A percentile compares a stretch with the other conserved stretches of the same genome.
Evolutionary conservation across 1,284 basidiomycete genomes (phyloP).

Genomic region (Moesziomyces antarcticus): DNA sequence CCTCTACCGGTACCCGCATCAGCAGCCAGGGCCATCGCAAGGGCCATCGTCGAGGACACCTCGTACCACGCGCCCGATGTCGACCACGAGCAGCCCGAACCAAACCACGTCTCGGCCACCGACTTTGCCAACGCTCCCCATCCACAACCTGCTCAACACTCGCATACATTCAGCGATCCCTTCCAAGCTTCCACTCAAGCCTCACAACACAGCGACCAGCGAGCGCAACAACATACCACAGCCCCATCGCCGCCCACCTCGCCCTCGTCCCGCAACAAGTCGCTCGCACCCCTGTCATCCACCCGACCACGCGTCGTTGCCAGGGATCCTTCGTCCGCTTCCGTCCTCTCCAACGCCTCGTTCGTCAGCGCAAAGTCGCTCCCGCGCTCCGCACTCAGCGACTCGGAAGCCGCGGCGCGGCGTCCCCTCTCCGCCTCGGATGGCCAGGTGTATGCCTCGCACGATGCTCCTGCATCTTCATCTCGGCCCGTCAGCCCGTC

Average conservation of each 20-base stretch:
- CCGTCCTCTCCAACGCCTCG: slow-evolving; percentile 34
- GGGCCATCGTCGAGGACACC: slow-evolving; percentile 40
- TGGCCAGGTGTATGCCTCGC: neutral
- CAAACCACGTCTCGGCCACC: slow-evolving; percentile 8
- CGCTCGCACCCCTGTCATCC: slow-evolving; percentile 1
- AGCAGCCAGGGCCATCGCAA: slow-evolving; percentile 35
- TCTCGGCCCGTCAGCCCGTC: slow-evolving; percentile 20
- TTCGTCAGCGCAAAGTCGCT: slow-evolving; percentile 45
- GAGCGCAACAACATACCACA: neutral
- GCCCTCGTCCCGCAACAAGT: slow-evolving; percentile 2
- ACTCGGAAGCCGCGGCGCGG: slow-evolving; percentile 25
- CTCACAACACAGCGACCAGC: neutral
- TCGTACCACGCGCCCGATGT: neutral
- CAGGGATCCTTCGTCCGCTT: slow-evolving; percentile 37
- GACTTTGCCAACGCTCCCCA: slow-evolving; percentile 3
- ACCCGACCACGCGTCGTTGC: slow-evolving; percentile 18
- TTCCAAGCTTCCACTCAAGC: slow-evolving; percentile 2
- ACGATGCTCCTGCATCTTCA: slow-evolving; percentile 10
- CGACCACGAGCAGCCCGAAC: neutral
- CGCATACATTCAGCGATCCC: slow-evolving; percentile 17
- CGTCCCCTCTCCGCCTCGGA: slow-evolving; percentile 15
- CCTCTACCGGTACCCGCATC: slow-evolving; percentile 38
- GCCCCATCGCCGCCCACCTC: slow-evolving; percentile 10
- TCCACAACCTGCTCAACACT: neutral
- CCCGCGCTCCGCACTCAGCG: slow-evolving; percentile 28